Base-by-base conservation (phyloP, 2,329 filamentous ascomycete genomes). In the Myriosclerotinia curreyana region DNA sequence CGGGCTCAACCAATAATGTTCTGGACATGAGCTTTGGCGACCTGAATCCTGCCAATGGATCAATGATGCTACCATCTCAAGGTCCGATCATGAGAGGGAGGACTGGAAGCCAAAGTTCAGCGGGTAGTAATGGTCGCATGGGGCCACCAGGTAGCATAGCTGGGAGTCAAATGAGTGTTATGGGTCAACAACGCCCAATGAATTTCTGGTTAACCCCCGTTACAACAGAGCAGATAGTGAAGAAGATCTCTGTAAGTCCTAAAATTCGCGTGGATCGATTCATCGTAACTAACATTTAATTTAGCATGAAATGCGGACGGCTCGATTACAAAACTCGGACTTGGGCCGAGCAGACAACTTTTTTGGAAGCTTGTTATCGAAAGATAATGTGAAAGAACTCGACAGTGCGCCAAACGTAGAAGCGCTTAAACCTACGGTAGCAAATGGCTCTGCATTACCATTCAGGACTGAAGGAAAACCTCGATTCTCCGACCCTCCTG, bases 141-240 rank as follows among this genome's bases (percentile, higher is more conserved):
- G 79, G 76, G 42, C 73, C 78, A 40, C 82, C 83, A 65, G 70
- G 78, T 12, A 89, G 85, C 69, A 82, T 82, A 66, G 77, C 79
- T 54, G 81, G 80, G 65, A 80, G 77, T 68, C 82, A 85, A 69
- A 78, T 83, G 70, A 83, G 77, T 69, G 71, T 77, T 17, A 80
- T 92, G 73, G 82, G 85, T 63, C 89, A 92, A 69, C 90, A 91
- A 70, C 84, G 92, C 60, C 86, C 87, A 66, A 83, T 87, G 78
- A 91, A 92, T 46, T 92, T 92, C 71, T 96, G 92, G 86, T 81
- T 96, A 64, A 91, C 91, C 8, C 92, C 93, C 0, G 87, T 97
- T 68, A 96, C 92, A 8, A 95, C 96, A 51, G 95, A 99, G 75
- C 91, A 96, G 71, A 93, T 99, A 64, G 89, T 97, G 48, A 97